Evolutionary conservation across 2,329 filamentous ascomycete species (phyloP).

Genomic region (Pseudophaeomoniella oleicola): DNA sequence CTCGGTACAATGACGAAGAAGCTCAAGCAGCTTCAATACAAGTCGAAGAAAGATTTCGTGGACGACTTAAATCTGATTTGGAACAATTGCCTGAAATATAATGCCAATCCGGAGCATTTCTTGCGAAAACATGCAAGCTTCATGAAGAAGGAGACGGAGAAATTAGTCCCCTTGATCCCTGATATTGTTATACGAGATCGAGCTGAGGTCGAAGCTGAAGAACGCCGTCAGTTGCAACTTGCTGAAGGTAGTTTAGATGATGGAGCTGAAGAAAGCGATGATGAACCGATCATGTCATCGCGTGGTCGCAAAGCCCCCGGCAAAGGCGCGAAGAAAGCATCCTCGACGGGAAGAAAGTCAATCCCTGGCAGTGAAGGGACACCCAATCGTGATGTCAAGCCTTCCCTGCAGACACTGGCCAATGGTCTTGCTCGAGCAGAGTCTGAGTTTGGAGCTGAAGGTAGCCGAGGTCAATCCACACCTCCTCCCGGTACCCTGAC

Average conservation of each 20-base stretch:
- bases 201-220: slow-evolving; percentile 82
- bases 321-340: slow-evolving; percentile 60
- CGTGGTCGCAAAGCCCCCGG: slow-evolving; percentile 75
- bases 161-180: slow-evolving; percentile 85
- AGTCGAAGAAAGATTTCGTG: slow-evolving; percentile 89
- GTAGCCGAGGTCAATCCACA: slow-evolving; percentile 68
- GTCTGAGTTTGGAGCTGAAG: slow-evolving; percentile 60
- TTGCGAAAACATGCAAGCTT: slow-evolving; percentile 84
- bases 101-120: slow-evolving; percentile 75
- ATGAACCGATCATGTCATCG: slow-evolving; percentile 97
- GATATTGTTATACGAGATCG: slow-evolving; percentile 82
- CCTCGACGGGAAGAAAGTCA: slow-evolving; percentile 52
- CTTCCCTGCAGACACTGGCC: slow-evolving; percentile 41
- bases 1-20: slow-evolving; percentile 98
- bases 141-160: slow-evolving; percentile 96
- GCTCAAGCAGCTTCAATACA: slow-evolving; percentile 64
- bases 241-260: slow-evolving; percentile 63
- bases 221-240: slow-evolving; percentile 66
- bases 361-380: slow-evolving; percentile 63
- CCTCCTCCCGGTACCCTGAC: slow-evolving; percentile 67
- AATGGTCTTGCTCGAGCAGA: slow-evolving; percentile 41
- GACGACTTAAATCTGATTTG: slow-evolving; percentile 88
- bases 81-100: slow-evolving; percentile 94
- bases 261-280: slow-evolving; percentile 79
- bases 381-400: slow-evolving; percentile 61